Evolutionary conservation across 1,284 basidiomycete genomes (phyloP).

Genomic region (Microstroma glucosiphilum): DNA sequence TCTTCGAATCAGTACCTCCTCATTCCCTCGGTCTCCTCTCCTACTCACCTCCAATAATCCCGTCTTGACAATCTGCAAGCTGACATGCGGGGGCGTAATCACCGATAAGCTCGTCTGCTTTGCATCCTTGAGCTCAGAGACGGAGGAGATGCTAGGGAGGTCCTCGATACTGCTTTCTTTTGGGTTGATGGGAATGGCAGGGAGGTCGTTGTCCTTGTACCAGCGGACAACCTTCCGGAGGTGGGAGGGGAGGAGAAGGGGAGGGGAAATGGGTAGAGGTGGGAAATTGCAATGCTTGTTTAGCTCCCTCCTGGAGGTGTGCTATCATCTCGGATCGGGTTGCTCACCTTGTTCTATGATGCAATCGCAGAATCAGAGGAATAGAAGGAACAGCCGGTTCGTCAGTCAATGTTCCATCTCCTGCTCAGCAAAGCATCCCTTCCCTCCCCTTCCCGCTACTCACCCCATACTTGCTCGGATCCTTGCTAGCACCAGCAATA

Average conservation of each 20-base stretch:
- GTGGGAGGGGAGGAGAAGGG: not conserved
- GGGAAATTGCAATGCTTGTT: no score
- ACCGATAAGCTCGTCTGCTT: conserved; percentile 36
- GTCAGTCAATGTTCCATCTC: not conserved
- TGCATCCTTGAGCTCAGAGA: conserved; percentile 15
- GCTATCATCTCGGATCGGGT: not conserved
- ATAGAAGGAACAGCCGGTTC: not conserved
- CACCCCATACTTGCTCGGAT: conserved; percentile 5
- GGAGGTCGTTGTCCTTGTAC: conserved; percentile 34
- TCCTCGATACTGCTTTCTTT: conserved; percentile 34
- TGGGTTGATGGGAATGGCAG: conserved; percentile 41
- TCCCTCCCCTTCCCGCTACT: not conserved
- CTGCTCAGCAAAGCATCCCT: not conserved
- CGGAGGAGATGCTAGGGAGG: conserved; percentile 15
- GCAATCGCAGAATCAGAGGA: not conserved
- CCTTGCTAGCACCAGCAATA: conserved; percentile 5
- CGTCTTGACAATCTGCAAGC: conserved; percentile 31
- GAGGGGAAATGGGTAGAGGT: no score
- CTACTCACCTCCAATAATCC: conserved; percentile 18
- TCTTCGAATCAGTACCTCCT: no score
- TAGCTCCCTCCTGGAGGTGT: not conserved
- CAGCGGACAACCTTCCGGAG: conserved; percentile 37
- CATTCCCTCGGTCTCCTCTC: no score
- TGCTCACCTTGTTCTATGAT: conserved; percentile 9
- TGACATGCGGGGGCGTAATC: conserved; percentile 43